Conservation (phyloP, 768 basidiomycete genomes). For the Lactarius akahatsu region DNA sequence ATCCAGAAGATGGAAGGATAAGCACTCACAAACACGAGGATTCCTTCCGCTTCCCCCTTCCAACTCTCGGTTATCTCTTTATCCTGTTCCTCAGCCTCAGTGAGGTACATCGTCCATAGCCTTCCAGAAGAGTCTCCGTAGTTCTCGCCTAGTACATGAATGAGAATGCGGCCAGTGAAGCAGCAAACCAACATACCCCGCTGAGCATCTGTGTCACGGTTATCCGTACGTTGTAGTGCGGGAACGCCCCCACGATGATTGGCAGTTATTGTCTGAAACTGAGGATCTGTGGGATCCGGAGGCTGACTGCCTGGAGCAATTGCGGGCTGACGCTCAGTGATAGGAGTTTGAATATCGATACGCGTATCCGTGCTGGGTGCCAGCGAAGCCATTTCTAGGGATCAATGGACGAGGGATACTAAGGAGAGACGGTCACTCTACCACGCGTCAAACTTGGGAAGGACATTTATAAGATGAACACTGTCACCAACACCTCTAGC, state of each 20-base stretch:
- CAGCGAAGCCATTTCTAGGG: background rate
- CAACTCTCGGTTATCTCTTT: background rate
- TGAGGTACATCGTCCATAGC: background rate
- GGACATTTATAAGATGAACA: background rate
- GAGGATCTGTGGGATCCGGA: background rate
- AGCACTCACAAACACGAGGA: background rate
- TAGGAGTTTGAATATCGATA: background rate
- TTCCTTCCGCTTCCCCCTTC: background rate
- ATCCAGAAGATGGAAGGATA: too few species aligned
- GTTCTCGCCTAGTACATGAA: background rate
- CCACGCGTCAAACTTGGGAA: background rate
- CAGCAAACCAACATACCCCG: background rate
- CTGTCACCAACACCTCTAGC: background rate
- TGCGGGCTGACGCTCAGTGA: background rate
- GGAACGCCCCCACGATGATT: background rate
- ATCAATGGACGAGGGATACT: background rate
- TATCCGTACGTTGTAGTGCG: background rate
- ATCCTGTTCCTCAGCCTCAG: background rate
- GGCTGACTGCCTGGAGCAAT: background rate
- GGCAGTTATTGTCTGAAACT: background rate
- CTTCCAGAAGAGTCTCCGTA: background rate
- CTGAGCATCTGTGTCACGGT: background rate
- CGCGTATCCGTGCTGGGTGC: background rate
- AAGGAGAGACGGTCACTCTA: background rate
- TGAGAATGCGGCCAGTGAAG: conserved; percentile 1